A percentile compares a stretch with the other conserved stretches of the same genome.
Conservation (phyloP, 306 rosid genomes). For the Quercus wislizeni region DNA sequence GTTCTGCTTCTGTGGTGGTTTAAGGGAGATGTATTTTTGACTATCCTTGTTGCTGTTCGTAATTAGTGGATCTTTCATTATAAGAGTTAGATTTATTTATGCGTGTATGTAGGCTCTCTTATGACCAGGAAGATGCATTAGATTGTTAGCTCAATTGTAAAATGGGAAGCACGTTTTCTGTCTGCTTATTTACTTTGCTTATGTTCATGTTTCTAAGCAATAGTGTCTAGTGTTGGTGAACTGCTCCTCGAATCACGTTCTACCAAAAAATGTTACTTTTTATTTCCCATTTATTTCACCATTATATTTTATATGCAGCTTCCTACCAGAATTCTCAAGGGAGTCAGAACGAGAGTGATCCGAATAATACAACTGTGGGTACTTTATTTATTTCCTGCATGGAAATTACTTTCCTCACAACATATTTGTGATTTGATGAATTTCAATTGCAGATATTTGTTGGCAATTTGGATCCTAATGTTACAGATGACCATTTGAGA, state of each 20-base stretch:
- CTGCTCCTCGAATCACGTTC: neutral
- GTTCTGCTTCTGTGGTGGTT: neutral
- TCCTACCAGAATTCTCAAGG: slow-evolving; percentile 83
- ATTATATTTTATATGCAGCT: slow-evolving; percentile 60
- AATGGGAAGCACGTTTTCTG: neutral
- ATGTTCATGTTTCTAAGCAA: neutral
- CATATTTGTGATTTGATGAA: slow-evolving; percentile 19
- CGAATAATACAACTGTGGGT: slow-evolving; percentile 93
- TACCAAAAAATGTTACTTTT: neutral
- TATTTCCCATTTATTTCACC: slow-evolving; percentile 20
- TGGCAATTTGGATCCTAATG: slow-evolving; percentile 88
- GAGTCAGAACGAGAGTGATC: slow-evolving; percentile 82
- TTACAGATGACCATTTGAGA: slow-evolving; percentile 79
- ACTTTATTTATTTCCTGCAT: slow-evolving; percentile 20
- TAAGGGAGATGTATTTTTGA: neutral
- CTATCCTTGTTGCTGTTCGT: neutral
- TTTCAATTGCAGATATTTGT: slow-evolving; percentile 74
- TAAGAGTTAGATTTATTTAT: neutral
- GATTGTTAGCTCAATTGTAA: neutral
- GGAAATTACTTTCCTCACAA: neutral
- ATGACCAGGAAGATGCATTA: neutral
- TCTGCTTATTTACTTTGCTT: neutral
- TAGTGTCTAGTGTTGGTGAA: neutral
- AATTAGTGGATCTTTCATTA: neutral
- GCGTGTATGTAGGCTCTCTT: neutral